Conservation (phyloP, 441 rosid species). For the Populus tomentosa region DNA sequence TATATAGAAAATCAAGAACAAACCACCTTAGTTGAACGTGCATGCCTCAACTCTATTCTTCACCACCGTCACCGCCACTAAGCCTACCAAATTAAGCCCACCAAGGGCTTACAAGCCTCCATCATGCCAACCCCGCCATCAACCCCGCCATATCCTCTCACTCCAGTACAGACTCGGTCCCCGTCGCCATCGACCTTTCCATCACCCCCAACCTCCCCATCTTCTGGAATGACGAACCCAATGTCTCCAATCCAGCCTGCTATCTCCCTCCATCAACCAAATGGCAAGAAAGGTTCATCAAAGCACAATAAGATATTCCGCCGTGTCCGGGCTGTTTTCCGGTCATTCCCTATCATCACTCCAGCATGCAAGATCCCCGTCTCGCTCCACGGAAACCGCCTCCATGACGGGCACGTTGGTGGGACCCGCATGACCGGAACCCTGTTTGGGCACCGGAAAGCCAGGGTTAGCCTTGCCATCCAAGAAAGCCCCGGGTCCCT, state of each 20-base stretch:
- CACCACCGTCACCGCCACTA: background rate
- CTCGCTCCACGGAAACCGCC: slow-evolving; percentile 32
- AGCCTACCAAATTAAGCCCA: background rate
- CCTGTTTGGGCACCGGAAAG: slow-evolving; percentile 62
- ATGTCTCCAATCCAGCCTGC: slow-evolving; percentile 12
- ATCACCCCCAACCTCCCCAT: slow-evolving; percentile 5
- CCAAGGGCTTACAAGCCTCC: background rate
- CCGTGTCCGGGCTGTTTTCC: slow-evolving; percentile 53
- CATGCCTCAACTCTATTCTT: slow-evolving; percentile 13
- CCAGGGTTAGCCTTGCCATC: slow-evolving; percentile 59
- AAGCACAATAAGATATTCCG: slow-evolving; percentile 45
- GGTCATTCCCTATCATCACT: slow-evolving; percentile 68
- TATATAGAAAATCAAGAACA: background rate
- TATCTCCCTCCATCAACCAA: slow-evolving; percentile 33
- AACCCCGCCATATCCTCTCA: background rate
- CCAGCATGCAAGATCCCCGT: slow-evolving; percentile 65
- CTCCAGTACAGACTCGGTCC: background rate
- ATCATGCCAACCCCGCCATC: slow-evolving; percentile 11
- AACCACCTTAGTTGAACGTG: slow-evolving; percentile 16
- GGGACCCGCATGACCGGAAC: slow-evolving; percentile 80
- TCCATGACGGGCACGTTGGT: slow-evolving; percentile 54
- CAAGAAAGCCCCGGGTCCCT: slow-evolving; percentile 69
- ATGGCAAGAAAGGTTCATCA: slow-evolving; percentile 26
- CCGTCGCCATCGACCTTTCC: background rate
- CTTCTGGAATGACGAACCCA: background rate